phyloP scores from a whole-genome alignment of 2,329 filamentous ascomycete genomes.

The Myotisia sp. region DNA sequence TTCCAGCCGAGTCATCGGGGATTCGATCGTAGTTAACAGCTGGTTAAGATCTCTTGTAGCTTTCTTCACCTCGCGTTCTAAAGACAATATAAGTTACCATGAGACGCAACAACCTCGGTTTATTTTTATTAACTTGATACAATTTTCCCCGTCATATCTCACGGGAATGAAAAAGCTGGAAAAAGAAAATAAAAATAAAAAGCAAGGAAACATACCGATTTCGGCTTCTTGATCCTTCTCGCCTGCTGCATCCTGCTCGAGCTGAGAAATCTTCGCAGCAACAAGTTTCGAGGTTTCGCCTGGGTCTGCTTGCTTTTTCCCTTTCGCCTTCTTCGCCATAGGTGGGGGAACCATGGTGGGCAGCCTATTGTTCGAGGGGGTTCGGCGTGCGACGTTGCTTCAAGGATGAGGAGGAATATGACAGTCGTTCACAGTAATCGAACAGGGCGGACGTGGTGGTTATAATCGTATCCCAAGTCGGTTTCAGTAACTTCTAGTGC shows the following conservation, averaged over 20 bases:
- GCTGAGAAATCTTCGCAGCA: slow-evolving; percentile 82
- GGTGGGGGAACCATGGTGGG: slow-evolving; percentile 34
- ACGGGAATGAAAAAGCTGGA: too few relatives aligned
- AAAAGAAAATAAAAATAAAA: background rate
- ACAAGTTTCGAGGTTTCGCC: slow-evolving; percentile 84
- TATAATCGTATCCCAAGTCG: too few relatives aligned
- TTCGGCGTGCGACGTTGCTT: background rate
- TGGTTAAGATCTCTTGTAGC: slow-evolving; percentile 81
- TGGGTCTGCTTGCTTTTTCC: slow-evolving; percentile 70
- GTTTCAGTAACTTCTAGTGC: background rate
- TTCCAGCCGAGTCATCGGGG: slow-evolving; percentile 81
- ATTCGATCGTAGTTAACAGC: slow-evolving; percentile 75
- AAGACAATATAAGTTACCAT: slow-evolving; percentile 18
- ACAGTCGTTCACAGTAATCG: background rate
- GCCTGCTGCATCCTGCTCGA: slow-evolving; percentile 83
- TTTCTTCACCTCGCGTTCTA: slow-evolving; percentile 87
- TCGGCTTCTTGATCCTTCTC: slow-evolving; percentile 93
- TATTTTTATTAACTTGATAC: too few relatives aligned
- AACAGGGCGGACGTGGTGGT: background rate
- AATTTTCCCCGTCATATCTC: too few relatives aligned
- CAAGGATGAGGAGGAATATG: background rate
- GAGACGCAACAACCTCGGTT: too few relatives aligned
- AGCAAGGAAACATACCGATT: slow-evolving; percentile 55
- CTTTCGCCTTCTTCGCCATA: slow-evolving; percentile 62
- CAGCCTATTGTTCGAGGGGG: slow-evolving; percentile 3